Evolutionary conservation across 225 moss, liverwort and hornwort genomes (phyloP), one percentile per base, ranked within the genome.

Genomic region (Pseudoscleropodium purum): DNA sequence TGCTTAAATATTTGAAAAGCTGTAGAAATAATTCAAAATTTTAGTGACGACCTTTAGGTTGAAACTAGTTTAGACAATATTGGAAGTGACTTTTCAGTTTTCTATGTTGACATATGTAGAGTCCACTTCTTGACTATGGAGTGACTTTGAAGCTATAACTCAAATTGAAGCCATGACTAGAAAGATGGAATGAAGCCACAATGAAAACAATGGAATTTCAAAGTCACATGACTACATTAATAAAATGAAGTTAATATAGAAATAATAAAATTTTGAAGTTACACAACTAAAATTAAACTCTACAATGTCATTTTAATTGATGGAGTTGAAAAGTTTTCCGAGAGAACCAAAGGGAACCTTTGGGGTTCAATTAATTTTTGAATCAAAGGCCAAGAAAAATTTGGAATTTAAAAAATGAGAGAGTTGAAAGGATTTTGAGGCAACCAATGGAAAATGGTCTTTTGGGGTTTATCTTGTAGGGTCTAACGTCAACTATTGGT

Each of bases 41-140:
- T 6, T 3, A 59, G 0, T 39, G 37, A 19, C 0, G 0, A 60
- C 60, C 41, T 60, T 80, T 80, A 60, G 29, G 3, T 12, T 1
- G 0, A 0, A 29, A 39, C 0, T 79, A 1, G 79, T 56, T 80
- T 80, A 12, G 16, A 9, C 7, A 27, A 80, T 59, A 60, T 27
- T 29, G 2, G 3, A 1, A 29, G 60, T 80, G 80, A 39, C 80
- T 18, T 41, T 80, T 79, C 39, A 9, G 5, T 17, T 10, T 79
- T 26, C 0, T 57, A 0, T 7, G 1, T 18, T 27, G 10, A 57
- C 17, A 25, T 18, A 33, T 36, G 14, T 14, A 26, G 15, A 15
- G 6, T 79, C 1, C 1, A n/a, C 16, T 37, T 26, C n/a, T 27
- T 0, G 0, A 6, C 17, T 4, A 17, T 57, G 0, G 2, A 2